Conservation (phyloP, 345 rosid species). For the Salix caprea region DNA sequence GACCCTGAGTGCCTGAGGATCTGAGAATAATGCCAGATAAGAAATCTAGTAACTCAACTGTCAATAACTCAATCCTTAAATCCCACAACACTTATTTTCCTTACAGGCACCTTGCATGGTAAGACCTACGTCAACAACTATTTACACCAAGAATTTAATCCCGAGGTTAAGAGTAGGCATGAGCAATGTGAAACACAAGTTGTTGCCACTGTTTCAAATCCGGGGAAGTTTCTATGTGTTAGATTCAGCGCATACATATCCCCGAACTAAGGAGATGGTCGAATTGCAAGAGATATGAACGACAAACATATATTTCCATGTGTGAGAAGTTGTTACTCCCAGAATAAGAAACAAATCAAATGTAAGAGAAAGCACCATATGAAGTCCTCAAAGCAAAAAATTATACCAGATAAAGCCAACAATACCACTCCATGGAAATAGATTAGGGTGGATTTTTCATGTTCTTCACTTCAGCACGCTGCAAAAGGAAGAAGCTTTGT, state of each 20-base stretch:
- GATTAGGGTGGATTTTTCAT: conserved; percentile 1
- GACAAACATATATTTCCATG: conserved; percentile 6
- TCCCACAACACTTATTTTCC: background rate
- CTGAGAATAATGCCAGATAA: background rate
- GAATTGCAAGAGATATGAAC: background rate
- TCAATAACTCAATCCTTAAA: background rate
- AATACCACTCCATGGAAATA: conserved; percentile 6
- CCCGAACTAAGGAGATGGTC: background rate
- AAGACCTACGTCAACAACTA: background rate
- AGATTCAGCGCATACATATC: background rate
- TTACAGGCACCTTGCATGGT: background rate
- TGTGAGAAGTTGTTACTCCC: conserved; percentile 2
- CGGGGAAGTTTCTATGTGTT: background rate
- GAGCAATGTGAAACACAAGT: background rate
- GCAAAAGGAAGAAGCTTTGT: conserved; percentile 25
- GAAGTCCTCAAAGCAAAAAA: conserved; percentile 15
- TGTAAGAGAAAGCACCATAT: conserved; percentile 15
- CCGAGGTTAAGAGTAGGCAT: background rate
- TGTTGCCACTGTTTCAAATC: background rate
- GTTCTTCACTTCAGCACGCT: conserved; percentile 45
- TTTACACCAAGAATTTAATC: background rate
- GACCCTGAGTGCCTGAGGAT: background rate
- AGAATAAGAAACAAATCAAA: conserved; percentile 24
- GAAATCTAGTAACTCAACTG: background rate
- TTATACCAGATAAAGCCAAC: conserved; percentile 16